Evolutionary conservation across 352 stramenopile genomes (phyloP).

Genomic region (Thalassiosira livingstoniorum): DNA sequence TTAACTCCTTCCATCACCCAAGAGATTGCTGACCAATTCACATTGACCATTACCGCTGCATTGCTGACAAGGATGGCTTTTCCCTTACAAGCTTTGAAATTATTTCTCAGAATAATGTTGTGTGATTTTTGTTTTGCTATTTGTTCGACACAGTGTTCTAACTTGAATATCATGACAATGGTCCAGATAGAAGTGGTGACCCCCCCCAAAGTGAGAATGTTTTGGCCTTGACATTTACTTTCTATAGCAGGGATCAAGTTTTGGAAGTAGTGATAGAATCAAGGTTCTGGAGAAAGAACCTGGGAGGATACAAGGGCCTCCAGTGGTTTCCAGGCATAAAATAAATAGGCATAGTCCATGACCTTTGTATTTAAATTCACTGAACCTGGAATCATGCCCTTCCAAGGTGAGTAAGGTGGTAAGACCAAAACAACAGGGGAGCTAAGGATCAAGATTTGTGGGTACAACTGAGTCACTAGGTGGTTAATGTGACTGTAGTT

Average conservation of each 20-base stretch:
- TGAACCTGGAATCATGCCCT: neutral
- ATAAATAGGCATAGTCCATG: neutral
- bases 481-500: too few species aligned
- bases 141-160: too few species aligned
- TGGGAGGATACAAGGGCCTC: neutral
- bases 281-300: neutral
- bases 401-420: too few species aligned
- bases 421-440: too few species aligned
- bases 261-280: neutral
- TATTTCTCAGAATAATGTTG: too few species aligned
- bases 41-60: neutral
- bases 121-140: too few species aligned
- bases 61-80: neutral
- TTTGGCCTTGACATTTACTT: neutral
- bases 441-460: too few species aligned
- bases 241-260: neutral
- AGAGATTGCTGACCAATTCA: neutral
- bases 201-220: conserved; percentile 15
- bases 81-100: neutral
- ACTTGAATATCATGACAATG: neutral
- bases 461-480: too few species aligned
- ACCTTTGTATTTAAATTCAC: neutral
- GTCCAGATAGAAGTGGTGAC: neutral
- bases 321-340: neutral
- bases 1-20: too few species aligned